phyloP scores from a whole-genome alignment of 2,329 filamentous ascomycete species.

The Penicillium sclerotiorum region DNA sequence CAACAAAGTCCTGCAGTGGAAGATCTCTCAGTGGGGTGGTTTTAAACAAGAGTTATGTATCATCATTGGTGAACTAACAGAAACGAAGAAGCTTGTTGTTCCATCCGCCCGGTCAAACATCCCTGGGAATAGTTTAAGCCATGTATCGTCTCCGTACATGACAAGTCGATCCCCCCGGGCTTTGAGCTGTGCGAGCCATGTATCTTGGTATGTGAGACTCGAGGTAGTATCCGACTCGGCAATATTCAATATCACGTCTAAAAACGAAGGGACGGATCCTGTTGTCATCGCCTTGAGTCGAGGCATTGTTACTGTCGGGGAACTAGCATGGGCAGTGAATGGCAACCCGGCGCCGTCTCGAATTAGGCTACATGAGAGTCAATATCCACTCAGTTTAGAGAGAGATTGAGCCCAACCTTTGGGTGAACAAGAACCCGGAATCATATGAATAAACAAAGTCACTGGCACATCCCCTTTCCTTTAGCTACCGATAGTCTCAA shows the following conservation, averaged over 20 bases:
- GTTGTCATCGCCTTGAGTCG: conserved; percentile 96
- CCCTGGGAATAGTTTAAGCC: conserved; percentile 92
- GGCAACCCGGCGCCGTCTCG: conserved; percentile 80
- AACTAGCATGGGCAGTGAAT: conserved; percentile 94
- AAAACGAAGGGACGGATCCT: conserved; percentile 95
- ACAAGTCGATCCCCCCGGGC: conserved; percentile 75
- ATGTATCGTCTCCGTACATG: conserved; percentile 98
- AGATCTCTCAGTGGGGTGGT: neutral
- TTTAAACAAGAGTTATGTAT: too few species aligned
- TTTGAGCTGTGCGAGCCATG: conserved; percentile 93
- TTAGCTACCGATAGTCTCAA: neutral
- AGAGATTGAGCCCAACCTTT: conserved; percentile 62
- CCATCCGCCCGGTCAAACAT: conserved; percentile 87
- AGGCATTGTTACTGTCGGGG: conserved; percentile 97
- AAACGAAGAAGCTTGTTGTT: conserved; percentile 97
- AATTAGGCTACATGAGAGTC: conserved; percentile 66
- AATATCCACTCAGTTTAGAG: conserved; percentile 4
- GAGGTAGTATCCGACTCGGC: conserved; percentile 92
- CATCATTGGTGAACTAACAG: conserved; percentile 61
- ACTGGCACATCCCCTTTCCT: conserved; percentile 52
- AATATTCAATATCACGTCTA: conserved; percentile 95
- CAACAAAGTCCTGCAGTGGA: conserved; percentile 77
- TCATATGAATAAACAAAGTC: conserved; percentile 86
- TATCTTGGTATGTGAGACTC: conserved; percentile 84
- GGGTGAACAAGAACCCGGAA: conserved; percentile 85